Evolutionary conservation across 1,284 basidiomycete genomes (phyloP).

Genomic region (Porodaedalea pini): DNA sequence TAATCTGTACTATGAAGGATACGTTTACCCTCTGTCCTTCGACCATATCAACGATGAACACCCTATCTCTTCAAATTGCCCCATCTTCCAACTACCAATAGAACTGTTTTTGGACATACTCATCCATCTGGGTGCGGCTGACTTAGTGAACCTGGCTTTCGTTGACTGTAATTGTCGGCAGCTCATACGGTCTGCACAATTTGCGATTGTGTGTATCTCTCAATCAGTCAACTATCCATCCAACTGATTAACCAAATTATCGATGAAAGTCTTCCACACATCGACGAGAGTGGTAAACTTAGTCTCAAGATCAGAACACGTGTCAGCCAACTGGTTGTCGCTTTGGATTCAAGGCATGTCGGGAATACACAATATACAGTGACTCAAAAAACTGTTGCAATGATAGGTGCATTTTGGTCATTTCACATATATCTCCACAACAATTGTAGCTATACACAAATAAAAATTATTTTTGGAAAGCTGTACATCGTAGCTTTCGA

Average conservation of each 20-base stretch:
- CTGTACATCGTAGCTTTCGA: too few relatives aligned
- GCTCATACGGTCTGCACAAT: neutral
- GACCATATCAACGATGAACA: neutral
- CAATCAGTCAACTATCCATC: neutral
- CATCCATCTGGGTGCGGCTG: neutral
- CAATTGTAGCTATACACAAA: too few relatives aligned
- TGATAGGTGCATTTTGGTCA: too few relatives aligned
- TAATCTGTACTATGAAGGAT: too few relatives aligned
- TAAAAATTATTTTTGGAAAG: too few relatives aligned
- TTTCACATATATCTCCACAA: too few relatives aligned
- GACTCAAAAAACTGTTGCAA: too few relatives aligned
- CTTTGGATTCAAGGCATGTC: neutral
- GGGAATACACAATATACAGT: too few relatives aligned
- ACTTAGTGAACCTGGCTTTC: neutral
- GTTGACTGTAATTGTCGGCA: slow-evolving; percentile 1
- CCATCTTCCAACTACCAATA: slow-evolving; percentile 1
- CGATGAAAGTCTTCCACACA: neutral
- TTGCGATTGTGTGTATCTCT: neutral
- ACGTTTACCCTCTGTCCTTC: neutral
- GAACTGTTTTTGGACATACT: neutral
- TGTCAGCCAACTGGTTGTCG: neutral
- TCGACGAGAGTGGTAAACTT: neutral
- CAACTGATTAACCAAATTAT: neutral
- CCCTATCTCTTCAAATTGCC: neutral
- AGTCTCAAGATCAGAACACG: neutral